Conservation (phyloP, 352 stramenopile genomes). For the Pythium biforme region DNA sequence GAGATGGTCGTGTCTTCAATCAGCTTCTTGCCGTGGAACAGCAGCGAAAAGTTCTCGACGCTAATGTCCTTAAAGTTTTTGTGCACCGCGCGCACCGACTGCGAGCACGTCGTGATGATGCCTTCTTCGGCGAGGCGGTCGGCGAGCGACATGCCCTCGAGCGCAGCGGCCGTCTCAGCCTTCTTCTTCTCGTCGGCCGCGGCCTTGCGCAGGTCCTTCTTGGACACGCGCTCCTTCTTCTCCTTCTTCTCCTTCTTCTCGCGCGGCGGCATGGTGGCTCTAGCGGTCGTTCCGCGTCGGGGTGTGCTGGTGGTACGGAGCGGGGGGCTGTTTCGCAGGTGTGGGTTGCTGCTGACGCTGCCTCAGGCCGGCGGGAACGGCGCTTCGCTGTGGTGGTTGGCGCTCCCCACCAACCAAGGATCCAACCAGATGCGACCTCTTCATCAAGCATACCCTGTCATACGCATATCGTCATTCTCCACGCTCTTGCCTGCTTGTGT, state of each 20-base stretch:
- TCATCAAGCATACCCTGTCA: neutral
- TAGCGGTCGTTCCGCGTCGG: neutral
- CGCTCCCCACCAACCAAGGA: slow-evolving; percentile 32
- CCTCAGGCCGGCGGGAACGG: neutral
- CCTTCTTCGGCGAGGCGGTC: slow-evolving; percentile 92
- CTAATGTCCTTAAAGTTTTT: slow-evolving; percentile 98
- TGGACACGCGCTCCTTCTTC: slow-evolving; percentile 51
- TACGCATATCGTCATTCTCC: too few relatives aligned
- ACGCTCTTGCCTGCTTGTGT: too few relatives aligned
- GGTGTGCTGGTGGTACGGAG: neutral
- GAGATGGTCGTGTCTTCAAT: slow-evolving; percentile 96
- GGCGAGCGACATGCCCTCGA: slow-evolving; percentile 71
- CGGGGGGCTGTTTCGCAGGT: neutral
- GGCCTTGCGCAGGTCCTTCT: slow-evolving; percentile 80
- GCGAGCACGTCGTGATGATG: slow-evolving; percentile 96
- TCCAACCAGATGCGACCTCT: slow-evolving; percentile 26
- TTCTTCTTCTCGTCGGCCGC: slow-evolving; percentile 78
- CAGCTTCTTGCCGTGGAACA: slow-evolving; percentile 95
- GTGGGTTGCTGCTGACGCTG: slow-evolving; percentile 17
- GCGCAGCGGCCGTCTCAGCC: slow-evolving; percentile 55
- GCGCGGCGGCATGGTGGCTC: slow-evolving; percentile 45
- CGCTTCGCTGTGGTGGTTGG: slow-evolving; percentile 10
- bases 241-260: slow-evolving; percentile 58
- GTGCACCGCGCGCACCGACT: slow-evolving; percentile 89
- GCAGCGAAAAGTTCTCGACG: slow-evolving; percentile 96